Percentiles rank a stretch among this genome's conserved stretches.
Evolutionary conservation across 2,329 filamentous ascomycete genomes (phyloP).

Genomic region (Bretziella fagacearum): DNA sequence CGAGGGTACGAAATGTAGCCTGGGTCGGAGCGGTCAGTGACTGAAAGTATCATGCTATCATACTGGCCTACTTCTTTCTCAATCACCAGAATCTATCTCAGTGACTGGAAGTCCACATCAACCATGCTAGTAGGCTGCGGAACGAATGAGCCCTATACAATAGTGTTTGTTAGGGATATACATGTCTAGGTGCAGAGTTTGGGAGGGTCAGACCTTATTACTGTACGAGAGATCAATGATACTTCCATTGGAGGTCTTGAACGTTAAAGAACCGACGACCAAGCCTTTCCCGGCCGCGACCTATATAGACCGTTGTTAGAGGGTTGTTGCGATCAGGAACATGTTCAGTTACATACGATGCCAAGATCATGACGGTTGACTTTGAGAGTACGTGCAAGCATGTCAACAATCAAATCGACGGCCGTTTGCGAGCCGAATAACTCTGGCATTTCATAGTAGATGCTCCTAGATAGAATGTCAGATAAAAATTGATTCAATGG

Average conservation of each 20-base stretch:
- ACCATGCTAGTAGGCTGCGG: slow-evolving; percentile 35
- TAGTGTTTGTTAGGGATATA: slow-evolving; percentile 17
- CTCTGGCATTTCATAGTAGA: slow-evolving; percentile 61
- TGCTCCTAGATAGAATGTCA: slow-evolving; percentile 36
- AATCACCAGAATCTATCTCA: slow-evolving; percentile 53
- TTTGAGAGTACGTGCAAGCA: slow-evolving; percentile 52
- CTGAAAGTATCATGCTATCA: slow-evolving; percentile 7
- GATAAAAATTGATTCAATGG: not conserved
- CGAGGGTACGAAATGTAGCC: slow-evolving; percentile 60
- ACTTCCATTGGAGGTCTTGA: slow-evolving; percentile 30
- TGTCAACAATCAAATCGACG: slow-evolving; percentile 58
- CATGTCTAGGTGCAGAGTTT: no score
- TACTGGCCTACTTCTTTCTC: slow-evolving; percentile 51
- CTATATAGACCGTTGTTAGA: slow-evolving; percentile 26
- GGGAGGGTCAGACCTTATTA: slow-evolving; percentile 19
- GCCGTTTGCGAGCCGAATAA: slow-evolving; percentile 52
- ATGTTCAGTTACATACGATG: slow-evolving; percentile 35
- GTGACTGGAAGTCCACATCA: slow-evolving; percentile 29
- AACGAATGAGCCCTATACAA: slow-evolving; percentile 39
- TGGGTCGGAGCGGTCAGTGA: slow-evolving; percentile 22
- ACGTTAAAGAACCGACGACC: slow-evolving; percentile 39
- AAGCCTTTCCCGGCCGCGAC: slow-evolving; percentile 59
- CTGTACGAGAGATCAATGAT: slow-evolving; percentile 20
- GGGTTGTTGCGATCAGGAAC: not conserved
- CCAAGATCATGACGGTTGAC: slow-evolving; percentile 49